Base-by-base conservation (phyloP, 306 rosid species). In the Delonix regia region DNA sequence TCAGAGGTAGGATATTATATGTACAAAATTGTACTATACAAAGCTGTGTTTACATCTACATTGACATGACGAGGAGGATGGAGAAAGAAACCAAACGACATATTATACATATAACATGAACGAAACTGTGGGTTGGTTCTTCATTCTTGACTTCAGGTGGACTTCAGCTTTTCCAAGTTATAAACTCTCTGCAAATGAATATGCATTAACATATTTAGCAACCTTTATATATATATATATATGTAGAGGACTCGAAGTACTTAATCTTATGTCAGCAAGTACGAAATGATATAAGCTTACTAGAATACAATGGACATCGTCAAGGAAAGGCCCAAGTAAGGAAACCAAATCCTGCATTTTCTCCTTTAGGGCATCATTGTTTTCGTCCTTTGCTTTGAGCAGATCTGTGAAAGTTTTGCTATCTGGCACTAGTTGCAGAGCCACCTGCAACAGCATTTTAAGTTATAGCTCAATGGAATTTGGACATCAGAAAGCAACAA, bases 381-480 rank as follows among this genome's bases (percentile, higher is more conserved):
- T 75, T 87, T 88, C 89, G 19, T 89, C 92, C 80, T 88, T 87
- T 52, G 72, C 83, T 85, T 80, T 86, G 24, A 95, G 94, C 38
- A 88, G 82, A 62, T 86, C 60, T 60, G 82, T 79, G 75, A 95
- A 91, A 55, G 83, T 79, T 84, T 86, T 75, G 16, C 66, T 79
- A 76, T 93, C 93, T 13, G 99, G 99, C 44, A 95, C 90, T 4
- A 93, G 84, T 60, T 87, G 86, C 71, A 93, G 77, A 74, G 93
- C 98, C 64, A 95, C 93, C 99, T 95, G 90, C 82, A 80, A 38
- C 14, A 67, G 65, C 13, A 53, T 4, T 53, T 3, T 9, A n/a
- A 19, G 60, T 53, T 19, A 53, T 52, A 24, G n/a, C 34, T 24
- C 33, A 27, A 25, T 6, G 38, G 64, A 57, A 12, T 57, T 57